A percentile compares a stretch with the other conserved stretches of the same genome.
Evolutionary conservation across 306 rosid genomes (phyloP).

Genomic region (Vicia faba): DNA sequence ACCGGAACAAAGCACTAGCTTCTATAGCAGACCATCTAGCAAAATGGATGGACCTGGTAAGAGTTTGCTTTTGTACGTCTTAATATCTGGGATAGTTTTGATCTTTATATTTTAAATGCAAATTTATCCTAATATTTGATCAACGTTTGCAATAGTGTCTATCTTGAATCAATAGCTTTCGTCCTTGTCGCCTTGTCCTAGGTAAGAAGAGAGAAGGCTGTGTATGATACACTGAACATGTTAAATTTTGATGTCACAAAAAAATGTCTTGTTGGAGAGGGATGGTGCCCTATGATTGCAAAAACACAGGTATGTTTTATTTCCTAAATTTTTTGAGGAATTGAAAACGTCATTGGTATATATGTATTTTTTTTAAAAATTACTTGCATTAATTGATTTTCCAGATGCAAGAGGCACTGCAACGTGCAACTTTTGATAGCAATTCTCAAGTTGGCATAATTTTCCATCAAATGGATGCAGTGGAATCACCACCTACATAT

Average conservation of each 20-base stretch:
- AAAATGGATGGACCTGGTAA: constrained; percentile 92
- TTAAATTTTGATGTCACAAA: constrained; percentile 96
- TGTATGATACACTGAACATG: constrained; percentile 92
- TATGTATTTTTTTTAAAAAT: constrained; percentile 28
- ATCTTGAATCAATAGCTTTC: constrained; percentile 39
- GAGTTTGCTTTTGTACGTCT: constrained; percentile 32
- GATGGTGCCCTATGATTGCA: constrained; percentile 96
- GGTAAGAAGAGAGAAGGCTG: constrained; percentile 99
- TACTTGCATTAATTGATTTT: constrained; percentile 36
- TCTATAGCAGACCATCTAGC: constrained; percentile 69
- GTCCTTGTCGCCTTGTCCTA: constrained; percentile 52
- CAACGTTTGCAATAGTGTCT: constrained; percentile 5
- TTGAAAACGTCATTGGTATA: constrained; percentile 22
- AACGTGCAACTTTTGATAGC: constrained; percentile 98
- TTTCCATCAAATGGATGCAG: constrained; percentile 82
- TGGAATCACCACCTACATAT: constrained; percentile 95
- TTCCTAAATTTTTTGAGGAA: constrained; percentile 16
- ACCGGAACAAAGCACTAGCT: constrained; percentile 88
- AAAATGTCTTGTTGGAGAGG: constrained; percentile 99
- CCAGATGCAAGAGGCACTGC: constrained; percentile 92
- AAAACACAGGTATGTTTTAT: constrained; percentile 63
- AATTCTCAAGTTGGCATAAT: constrained; percentile 96
- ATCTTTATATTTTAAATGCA: constrained; percentile 29
- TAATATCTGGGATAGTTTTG: constrained; percentile 29
- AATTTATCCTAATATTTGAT: constrained; percentile 29